A percentile compares a stretch with the other conserved stretches of the same genome.
phyloP scores from a whole-genome alignment of 176 grass and related monocot genomes.

The Thinopyrum elongatum region DNA sequence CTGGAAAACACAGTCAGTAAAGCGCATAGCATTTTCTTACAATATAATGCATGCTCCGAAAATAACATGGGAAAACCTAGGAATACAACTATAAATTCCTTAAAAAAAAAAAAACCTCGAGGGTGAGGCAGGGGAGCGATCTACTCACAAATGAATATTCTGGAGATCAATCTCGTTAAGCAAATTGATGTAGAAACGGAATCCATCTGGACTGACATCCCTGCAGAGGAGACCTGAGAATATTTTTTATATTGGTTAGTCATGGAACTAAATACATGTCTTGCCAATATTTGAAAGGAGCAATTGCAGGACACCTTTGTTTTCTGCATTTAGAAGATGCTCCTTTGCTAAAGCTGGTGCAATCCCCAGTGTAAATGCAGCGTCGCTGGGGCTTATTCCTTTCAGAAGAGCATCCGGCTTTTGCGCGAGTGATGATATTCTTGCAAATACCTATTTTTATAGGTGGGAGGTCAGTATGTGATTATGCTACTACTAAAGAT shows the following conservation, averaged over 20 bases:
- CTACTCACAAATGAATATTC: slow-evolving; percentile 85
- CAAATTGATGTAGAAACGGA: slow-evolving; percentile 90
- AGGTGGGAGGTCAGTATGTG: background rate
- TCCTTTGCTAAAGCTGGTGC: slow-evolving; percentile 95
- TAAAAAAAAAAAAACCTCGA: background rate
- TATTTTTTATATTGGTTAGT: background rate
- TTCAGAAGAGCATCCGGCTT: slow-evolving; percentile 78
- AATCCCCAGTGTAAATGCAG: slow-evolving; percentile 94
- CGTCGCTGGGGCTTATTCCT: slow-evolving; percentile 91
- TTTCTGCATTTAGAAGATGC: slow-evolving; percentile 98
- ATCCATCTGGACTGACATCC: slow-evolving; percentile 89
- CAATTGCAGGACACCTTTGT: slow-evolving; percentile 49
- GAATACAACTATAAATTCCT: background rate
- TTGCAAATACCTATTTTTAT: slow-evolving; percentile 78
- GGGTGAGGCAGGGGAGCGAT: background rate
- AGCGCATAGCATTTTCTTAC: background rate
- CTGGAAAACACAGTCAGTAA: slow-evolving; percentile 33
- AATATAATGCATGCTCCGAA: background rate
- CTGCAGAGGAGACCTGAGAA: slow-evolving; percentile 81
- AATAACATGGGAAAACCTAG: background rate
- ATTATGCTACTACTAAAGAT: background rate
- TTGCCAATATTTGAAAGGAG: slow-evolving; percentile 14
- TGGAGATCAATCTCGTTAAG: slow-evolving; percentile 88
- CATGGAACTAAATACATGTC: background rate
- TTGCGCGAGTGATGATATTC: slow-evolving; percentile 76